A percentile compares a stretch with the other conserved stretches of the same genome.
These are phyloP conservation scores for Phytophthora palmivora DNA, from an alignment of 352 stramenopile genomes.

Conservation along the genomic window DNA sequence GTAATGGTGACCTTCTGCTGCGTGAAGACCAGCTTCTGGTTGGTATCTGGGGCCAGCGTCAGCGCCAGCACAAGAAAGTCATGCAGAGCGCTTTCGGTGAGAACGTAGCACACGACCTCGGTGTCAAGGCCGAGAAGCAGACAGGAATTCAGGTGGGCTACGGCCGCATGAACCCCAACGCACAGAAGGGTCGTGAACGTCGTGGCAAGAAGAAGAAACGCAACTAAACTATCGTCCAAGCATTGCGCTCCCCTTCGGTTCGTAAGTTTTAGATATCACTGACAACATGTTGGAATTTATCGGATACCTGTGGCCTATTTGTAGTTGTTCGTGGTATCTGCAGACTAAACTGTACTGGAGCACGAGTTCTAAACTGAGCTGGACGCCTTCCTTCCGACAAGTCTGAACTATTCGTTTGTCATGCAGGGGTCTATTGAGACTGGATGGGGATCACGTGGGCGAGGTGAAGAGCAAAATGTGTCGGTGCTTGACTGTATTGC, in stretches of 20 bases:
- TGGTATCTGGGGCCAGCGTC: conserved; percentile 95
- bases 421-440: conserved; percentile 21
- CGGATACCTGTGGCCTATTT: conserved; percentile 21
- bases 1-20: conserved; percentile 96
- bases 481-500: conserved; percentile 56
- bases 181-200: conserved; percentile 95
- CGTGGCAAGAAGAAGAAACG: conserved; percentile 97
- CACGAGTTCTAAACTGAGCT: conserved; percentile 25
- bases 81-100: conserved; percentile 95
- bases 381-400: background rate
- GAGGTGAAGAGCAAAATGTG: conserved; percentile 50
- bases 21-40: conserved; percentile 97
- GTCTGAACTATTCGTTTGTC: background rate
- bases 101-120: conserved; percentile 94
- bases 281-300: conserved; percentile 23
- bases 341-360: background rate
- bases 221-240: conserved; percentile 49
- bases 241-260: conserved; percentile 3
- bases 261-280: conserved; percentile 28
- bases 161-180: conserved; percentile 96
- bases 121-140: conserved; percentile 92
- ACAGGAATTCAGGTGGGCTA: conserved; percentile 93
- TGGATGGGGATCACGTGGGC: conserved; percentile 1
- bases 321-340: conserved; percentile 10
- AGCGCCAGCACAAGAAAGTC: conserved; percentile 92